These are phyloP conservation scores for Meyerozyma elateridarum DNA, from an alignment of 1,139 yeast genomes.

Conservation along the genomic window DNA sequence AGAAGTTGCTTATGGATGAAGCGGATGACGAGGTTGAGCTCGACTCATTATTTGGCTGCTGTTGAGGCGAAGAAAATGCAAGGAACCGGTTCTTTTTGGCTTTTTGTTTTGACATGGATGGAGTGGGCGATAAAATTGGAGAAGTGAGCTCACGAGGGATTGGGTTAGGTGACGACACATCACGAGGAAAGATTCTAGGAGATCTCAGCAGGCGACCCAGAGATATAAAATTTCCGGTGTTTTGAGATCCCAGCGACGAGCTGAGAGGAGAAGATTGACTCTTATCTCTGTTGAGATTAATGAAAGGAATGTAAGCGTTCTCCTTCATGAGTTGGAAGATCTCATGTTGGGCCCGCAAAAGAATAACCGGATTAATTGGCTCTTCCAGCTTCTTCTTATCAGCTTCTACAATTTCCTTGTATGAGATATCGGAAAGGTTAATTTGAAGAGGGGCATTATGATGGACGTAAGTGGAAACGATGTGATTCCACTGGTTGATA, in stretches of 20 bases:
- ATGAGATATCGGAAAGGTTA: conserved; percentile 35
- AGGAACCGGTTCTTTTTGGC: conserved; percentile 7
- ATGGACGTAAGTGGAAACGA: conserved; percentile 24
- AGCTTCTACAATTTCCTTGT: conserved; percentile 28
- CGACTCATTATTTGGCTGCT: conserved; percentile 2
- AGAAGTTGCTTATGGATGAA: conserved; percentile 22
- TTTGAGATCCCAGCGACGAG: no score
- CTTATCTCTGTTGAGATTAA: not conserved
- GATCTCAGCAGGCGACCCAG: no score
- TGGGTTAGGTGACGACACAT: no score
- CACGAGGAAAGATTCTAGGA: no score
- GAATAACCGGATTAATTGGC: conserved; percentile 34
- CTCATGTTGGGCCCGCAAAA: conserved; percentile 41
- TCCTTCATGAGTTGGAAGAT: conserved; percentile 41
- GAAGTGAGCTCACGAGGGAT: conserved; percentile 5
- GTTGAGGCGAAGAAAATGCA: conserved; percentile 4
- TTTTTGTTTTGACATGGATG: conserved; percentile 6
- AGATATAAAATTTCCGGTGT: no score
- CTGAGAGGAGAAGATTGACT: no score
- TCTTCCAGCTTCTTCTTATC: conserved; percentile 15
- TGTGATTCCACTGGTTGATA: conserved; percentile 25
- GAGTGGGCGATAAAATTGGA: conserved; percentile 10
- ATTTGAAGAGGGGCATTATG: conserved; percentile 42
- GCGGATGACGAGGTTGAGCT: conserved; percentile 13
- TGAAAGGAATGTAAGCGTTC: conserved; percentile 28